These are phyloP conservation scores for Populus hybrid DNA, from an alignment of 441 rosid genomes.

Conservation along the genomic window DNA sequence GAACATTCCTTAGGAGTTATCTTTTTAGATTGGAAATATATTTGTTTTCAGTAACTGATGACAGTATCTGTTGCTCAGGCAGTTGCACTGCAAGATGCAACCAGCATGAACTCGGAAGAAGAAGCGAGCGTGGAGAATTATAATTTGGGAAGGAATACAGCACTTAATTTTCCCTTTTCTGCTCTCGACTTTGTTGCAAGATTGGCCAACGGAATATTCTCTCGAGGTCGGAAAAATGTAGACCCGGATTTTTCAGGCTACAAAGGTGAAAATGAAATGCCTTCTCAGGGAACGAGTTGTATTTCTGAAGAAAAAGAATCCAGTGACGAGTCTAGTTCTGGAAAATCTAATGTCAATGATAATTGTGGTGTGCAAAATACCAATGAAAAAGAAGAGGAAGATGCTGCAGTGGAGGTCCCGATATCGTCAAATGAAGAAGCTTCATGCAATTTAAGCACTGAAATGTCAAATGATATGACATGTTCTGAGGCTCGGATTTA, in stretches of 20 bases:
- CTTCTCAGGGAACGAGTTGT: constrained; percentile 26
- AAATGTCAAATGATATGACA: constrained; percentile 35
- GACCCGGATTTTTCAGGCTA: constrained; percentile 47
- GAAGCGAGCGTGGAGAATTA: constrained; percentile 38
- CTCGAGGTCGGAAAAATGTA: constrained; percentile 56
- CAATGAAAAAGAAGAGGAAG: constrained; percentile 32
- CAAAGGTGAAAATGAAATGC: constrained; percentile 44
- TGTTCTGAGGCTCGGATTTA: constrained; percentile 33
- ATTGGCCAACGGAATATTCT: constrained; percentile 82
- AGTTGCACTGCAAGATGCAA: constrained; percentile 34
- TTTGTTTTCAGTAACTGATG: constrained; percentile 9
- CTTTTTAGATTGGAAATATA: background rate
- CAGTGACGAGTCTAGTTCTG: constrained; percentile 43
- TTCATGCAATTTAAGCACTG: constrained; percentile 30
- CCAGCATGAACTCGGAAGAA: constrained; percentile 38
- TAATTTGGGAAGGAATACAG: constrained; percentile 61
- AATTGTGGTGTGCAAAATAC: constrained; percentile 32
- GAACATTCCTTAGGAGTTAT: background rate
- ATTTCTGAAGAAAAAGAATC: constrained; percentile 37
- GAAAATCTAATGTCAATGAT: constrained; percentile 38
- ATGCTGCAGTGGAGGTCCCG: constrained; percentile 28
- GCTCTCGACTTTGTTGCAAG: constrained; percentile 85
- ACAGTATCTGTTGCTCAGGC: constrained; percentile 47
- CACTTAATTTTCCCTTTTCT: constrained; percentile 84
- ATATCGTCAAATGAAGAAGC: constrained; percentile 33